Evolutionary conservation across 352 stramenopile species (phyloP).

Genomic region (Phytopythium oedochilum): DNA sequence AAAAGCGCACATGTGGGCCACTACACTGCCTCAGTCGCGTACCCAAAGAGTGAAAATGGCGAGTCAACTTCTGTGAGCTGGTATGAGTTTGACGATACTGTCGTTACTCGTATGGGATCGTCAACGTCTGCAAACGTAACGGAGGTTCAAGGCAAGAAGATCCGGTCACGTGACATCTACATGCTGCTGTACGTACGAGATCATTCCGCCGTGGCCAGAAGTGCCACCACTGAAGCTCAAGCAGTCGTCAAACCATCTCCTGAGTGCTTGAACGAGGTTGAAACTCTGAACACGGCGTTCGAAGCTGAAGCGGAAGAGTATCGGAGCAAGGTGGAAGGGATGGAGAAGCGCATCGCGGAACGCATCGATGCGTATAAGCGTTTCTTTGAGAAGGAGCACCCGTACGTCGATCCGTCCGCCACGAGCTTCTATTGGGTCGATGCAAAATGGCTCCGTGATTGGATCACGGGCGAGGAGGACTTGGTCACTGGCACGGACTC

Average conservation of each 20-base stretch:
- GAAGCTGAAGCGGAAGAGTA: constrained; percentile 45
- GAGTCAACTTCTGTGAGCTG: constrained; percentile 28
- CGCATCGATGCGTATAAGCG: constrained; percentile 49
- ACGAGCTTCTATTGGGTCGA: constrained; percentile 69
- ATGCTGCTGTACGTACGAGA: constrained; percentile 82
- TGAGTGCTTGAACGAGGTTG: constrained; percentile 38
- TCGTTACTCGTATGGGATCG: constrained; percentile 48
- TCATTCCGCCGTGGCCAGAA: background rate
- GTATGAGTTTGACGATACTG: constrained; percentile 84
- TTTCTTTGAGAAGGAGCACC: constrained; percentile 53
- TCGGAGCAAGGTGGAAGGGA: constrained; percentile 25
- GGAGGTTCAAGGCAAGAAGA: constrained; percentile 46
- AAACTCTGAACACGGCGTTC: constrained; percentile 48
- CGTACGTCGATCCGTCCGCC: constrained; percentile 27
- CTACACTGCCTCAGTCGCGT: constrained; percentile 80
- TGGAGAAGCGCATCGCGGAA: constrained; percentile 48
- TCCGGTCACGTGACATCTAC: constrained; percentile 79
- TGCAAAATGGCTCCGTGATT: constrained; percentile 49
- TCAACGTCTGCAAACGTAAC: constrained; percentile 33
- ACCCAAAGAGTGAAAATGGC: constrained; percentile 19
- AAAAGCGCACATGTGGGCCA: constrained; percentile 80
- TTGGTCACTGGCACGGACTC: constrained; percentile 5
- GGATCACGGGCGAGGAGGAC: constrained; percentile 58
- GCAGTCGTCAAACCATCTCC: constrained; percentile 18
- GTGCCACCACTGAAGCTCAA: background rate